Evolutionary conservation across 1,284 basidiomycete genomes (phyloP).

Genomic region (Cutaneotrichosporon sp.): DNA sequence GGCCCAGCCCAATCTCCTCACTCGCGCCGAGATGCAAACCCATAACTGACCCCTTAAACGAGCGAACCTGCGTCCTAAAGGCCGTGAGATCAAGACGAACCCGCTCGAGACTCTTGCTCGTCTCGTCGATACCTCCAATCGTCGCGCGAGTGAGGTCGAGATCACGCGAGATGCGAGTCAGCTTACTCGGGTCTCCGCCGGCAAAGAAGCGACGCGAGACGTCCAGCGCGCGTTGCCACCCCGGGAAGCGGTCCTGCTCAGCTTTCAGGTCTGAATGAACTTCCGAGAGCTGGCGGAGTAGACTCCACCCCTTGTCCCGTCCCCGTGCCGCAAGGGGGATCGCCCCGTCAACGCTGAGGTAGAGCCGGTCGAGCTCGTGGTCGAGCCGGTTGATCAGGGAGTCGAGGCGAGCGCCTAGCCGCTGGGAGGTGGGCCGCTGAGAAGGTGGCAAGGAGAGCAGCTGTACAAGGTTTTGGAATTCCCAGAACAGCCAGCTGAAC

Average conservation of each 20-base stretch:
- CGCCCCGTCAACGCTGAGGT: conserved; percentile 7
- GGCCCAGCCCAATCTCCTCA: conserved; percentile 23
- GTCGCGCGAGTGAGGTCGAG: conserved; percentile 28
- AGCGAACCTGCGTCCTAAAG: conserved; percentile 38
- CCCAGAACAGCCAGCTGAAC: conserved; percentile 44
- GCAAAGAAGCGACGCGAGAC: conserved; percentile 29
- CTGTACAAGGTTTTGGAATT: conserved; percentile 35
- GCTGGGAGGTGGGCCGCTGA: neutral
- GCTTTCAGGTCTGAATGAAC: conserved; percentile 10
- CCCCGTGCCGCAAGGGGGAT: neutral
- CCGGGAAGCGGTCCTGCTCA: conserved; percentile 30
- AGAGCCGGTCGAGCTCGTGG: conserved; percentile 28
- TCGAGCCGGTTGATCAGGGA: conserved; percentile 31
- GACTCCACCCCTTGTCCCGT: conserved; percentile 1
- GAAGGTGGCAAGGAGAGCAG: conserved; percentile 24
- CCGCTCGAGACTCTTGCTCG: conserved; percentile 27
- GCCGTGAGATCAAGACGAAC: conserved; percentile 27
- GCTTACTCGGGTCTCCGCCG: conserved; percentile 35
- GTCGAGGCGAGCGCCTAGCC: conserved; percentile 29
- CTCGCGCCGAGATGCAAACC: conserved; percentile 39
- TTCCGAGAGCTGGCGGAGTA: conserved; percentile 9
- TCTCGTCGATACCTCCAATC: conserved; percentile 25
- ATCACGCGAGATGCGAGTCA: conserved; percentile 31
- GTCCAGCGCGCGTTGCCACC: conserved; percentile 34
- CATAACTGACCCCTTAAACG: conserved; percentile 39